phyloP scores from a whole-genome alignment of 345 rosid species.

The Lepidium africanum region DNA sequence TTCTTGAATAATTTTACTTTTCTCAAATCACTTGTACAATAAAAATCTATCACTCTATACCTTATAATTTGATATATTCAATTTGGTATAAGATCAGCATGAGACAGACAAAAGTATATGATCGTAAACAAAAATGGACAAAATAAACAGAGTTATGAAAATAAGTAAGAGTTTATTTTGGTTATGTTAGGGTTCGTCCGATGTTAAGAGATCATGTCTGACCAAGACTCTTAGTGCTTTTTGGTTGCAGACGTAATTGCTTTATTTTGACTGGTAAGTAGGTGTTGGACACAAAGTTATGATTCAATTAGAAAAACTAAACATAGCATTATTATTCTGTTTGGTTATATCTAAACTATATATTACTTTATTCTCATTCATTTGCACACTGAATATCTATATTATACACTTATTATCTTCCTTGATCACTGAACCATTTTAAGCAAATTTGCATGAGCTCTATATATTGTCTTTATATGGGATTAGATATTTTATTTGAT shows the following conservation, averaged over 20 bases:
- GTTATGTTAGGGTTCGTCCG: conserved; percentile 30
- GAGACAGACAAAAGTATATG: not conserved
- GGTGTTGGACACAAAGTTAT: conserved; percentile 22
- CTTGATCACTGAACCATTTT: not conserved
- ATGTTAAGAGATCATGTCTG: conserved; percentile 27
- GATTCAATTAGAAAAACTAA: conserved; percentile 27
- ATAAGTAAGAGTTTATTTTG: conserved; percentile 13
- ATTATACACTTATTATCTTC: not conserved
- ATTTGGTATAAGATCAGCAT: not conserved
- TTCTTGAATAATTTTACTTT: not conserved
- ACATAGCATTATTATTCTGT: conserved; percentile 17
- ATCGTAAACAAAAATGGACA: conserved; percentile 16
- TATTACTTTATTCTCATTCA: not conserved
- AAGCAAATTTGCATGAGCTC: not conserved
- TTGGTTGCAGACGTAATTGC: conserved; percentile 20
- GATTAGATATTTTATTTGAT: not conserved
- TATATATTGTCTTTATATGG: not conserved
- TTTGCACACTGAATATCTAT: not conserved
- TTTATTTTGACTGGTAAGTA: conserved; percentile 21
- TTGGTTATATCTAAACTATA: conserved; percentile 11
- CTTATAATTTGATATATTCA: not conserved
- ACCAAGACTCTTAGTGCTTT: conserved; percentile 27
- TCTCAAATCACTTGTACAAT: too few relatives aligned
- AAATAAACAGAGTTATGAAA: conserved; percentile 18
- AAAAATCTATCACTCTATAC: too few relatives aligned